These are phyloP conservation scores for Colletotrichum higginsianum DNA, from an alignment of 2,329 filamentous ascomycete genomes.

Conservation along the genomic window DNA sequence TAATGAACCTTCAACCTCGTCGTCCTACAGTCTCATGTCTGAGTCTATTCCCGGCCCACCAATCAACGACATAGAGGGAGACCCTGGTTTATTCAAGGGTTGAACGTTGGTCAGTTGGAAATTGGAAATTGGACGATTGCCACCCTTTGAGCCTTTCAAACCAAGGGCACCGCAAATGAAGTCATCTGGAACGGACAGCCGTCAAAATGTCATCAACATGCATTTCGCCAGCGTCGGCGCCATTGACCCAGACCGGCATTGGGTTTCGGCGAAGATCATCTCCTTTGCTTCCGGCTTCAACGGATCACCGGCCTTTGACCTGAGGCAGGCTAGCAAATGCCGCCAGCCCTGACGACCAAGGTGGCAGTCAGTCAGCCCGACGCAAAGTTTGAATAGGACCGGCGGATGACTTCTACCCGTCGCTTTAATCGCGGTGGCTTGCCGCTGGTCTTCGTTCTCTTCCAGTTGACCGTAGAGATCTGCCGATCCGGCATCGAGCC, in stretches of 20 bases:
- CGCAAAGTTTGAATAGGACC: slow-evolving; percentile 27
- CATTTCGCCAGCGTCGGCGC: background rate
- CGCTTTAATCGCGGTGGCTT: slow-evolving; percentile 29
- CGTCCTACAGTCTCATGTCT: background rate
- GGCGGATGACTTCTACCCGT: slow-evolving; percentile 39
- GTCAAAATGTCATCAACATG: background rate
- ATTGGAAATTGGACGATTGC: slow-evolving; percentile 1
- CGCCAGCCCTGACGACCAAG: slow-evolving; percentile 11
- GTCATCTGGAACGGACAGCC: background rate
- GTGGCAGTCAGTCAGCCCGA: slow-evolving; percentile 7
- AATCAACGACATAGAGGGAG: background rate
- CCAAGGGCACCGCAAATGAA: background rate
- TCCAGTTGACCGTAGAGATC: slow-evolving; percentile 14
- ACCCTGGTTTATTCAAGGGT: background rate
- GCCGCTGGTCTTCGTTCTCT: slow-evolving; percentile 15
- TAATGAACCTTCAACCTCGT: slow-evolving; percentile 29
- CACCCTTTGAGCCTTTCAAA: background rate
- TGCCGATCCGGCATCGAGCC: slow-evolving; percentile 17
- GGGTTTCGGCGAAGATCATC: slow-evolving; percentile 1
- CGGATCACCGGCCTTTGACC: slow-evolving; percentile 11
- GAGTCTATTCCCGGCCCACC: slow-evolving; percentile 2
- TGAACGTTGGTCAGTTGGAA: background rate
- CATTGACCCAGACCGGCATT: background rate
- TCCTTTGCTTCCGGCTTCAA: background rate
- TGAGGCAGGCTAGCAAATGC: slow-evolving; percentile 17